Evolutionary conservation across 352 stramenopile genomes (phyloP), one percentile per base, ranked within the genome.

Genomic region (Blastocystis sp.): DNA sequence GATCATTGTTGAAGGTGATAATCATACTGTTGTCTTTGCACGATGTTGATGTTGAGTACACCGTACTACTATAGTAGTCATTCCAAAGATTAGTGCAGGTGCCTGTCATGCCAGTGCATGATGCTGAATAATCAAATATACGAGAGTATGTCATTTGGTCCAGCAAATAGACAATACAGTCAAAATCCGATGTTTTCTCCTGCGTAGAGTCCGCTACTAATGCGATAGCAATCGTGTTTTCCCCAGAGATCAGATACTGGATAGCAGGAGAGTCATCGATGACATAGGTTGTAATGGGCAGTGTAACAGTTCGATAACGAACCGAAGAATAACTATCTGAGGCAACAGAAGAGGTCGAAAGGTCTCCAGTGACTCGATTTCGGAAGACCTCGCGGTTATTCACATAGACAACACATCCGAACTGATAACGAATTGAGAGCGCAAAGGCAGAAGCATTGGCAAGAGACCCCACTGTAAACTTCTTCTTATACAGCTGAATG

Each of bases 401-500:
- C 18, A 88, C 0, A 23, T 68, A 55, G 9, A 88, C 66, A 43
- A 88, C 59, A 20, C 20, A 50, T 29, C 77, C 77, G 9, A 41
- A 29, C 29, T 56, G 39, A 50, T 79, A 76, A 7, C 39, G 68
- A 23, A 88, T 64, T 3, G 62, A 29, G 34, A 88, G 9, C 20
- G 43, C 53, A n/a, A 88, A 63, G 9, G 37, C 66, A 2, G 62
- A 37, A 13, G 59, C 43, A 5, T 59, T 18, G 34, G 0, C 11
- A 5, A 79, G 34, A n/a, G 13, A 55, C 23, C 11, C 23, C 53
- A 77, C 47, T 9, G 29, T 88, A 34, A 88, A 79, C 13, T 8
- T 79, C 43, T 76, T 88, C 66, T 88, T 88, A 34, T 88, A 88
- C 11, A 79, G 45, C 66, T 79, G 62, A 13, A 79, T 64, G 37